phyloP scores from a whole-genome alignment of 2,329 filamentous ascomycete species.

The Periconia sp. region DNA sequence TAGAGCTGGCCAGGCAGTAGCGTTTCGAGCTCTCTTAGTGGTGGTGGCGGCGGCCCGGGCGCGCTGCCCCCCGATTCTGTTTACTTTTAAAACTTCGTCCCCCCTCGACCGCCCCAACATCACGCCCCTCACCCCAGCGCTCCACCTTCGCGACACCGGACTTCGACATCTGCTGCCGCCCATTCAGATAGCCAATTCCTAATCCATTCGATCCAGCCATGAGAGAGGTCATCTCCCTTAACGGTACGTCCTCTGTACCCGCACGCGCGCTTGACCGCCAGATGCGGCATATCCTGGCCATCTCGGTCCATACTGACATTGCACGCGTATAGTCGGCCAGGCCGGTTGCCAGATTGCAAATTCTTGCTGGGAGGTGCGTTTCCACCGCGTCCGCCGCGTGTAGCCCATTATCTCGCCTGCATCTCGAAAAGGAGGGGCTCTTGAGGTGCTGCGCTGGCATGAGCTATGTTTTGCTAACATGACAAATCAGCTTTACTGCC shows the following conservation, averaged over 20 bases:
- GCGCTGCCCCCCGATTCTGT: too few relatives aligned
- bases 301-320: slow-evolving; percentile 58
- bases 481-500: slow-evolving; percentile 86
- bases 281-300: slow-evolving; percentile 24
- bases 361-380: slow-evolving; percentile 99
- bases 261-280: slow-evolving; percentile 53
- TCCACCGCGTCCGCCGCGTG: slow-evolving; percentile 17
- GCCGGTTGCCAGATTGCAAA: slow-evolving; percentile 99
- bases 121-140: slow-evolving; percentile 20
- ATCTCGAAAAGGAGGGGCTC: slow-evolving; percentile 30
- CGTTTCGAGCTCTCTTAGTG: too few relatives aligned
- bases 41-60: too few relatives aligned
- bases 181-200: slow-evolving; percentile 41
- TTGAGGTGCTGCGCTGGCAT: slow-evolving; percentile 41
- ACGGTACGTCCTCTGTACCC: slow-evolving; percentile 70
- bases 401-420: slow-evolving; percentile 12
- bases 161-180: slow-evolving; percentile 2
- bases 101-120: slow-evolving; percentile 21
- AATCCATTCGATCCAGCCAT: slow-evolving; percentile 64
- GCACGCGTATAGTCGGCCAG: slow-evolving; percentile 83
- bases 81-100: slow-evolving; percentile 22
- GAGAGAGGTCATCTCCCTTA: slow-evolving; percentile 99
- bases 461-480: slow-evolving; percentile 38
- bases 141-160: slow-evolving; percentile 33
- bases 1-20: too few relatives aligned